Evolutionary conservation across 2,329 filamentous ascomycete species (phyloP).

Genomic region (Pseudopyricularia javanii): DNA sequence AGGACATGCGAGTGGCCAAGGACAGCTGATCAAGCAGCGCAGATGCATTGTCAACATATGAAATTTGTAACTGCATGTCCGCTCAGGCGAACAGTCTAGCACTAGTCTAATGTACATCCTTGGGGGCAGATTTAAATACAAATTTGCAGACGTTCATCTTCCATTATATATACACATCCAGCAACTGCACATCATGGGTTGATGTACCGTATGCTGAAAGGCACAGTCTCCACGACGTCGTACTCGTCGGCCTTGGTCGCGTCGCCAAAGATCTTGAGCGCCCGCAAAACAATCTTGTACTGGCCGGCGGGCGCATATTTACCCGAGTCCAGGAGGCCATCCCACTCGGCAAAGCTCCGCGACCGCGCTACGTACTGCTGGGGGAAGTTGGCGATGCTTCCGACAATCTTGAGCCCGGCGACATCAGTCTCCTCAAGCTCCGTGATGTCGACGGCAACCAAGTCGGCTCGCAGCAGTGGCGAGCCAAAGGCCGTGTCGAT

Average conservation of each 20-base stretch:
- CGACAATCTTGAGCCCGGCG: constrained; percentile 27
- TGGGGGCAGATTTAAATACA: no score
- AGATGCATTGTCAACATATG: no score
- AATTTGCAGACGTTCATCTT: no score
- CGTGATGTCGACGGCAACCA: constrained; percentile 23
- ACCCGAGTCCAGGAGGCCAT: constrained; percentile 33
- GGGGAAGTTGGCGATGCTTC: constrained; percentile 30
- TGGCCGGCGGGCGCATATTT: constrained; percentile 32
- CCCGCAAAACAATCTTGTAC: constrained; percentile 36
- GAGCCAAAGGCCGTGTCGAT: constrained; percentile 32
- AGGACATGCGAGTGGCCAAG: constrained; percentile 18
- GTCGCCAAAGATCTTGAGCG: constrained; percentile 39
- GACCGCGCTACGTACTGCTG: constrained; percentile 18
- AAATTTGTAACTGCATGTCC: no score
- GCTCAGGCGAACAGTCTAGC: no score
- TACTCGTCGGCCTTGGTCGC: constrained; percentile 29
- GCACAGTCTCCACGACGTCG: constrained; percentile 25
- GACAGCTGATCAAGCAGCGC: neutral
- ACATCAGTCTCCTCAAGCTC: constrained; percentile 10
- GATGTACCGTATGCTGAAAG: constrained; percentile 32
- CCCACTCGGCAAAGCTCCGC: constrained; percentile 20
- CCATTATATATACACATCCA: no score
- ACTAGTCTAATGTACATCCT: no score
- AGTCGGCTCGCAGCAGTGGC: constrained; percentile 26
- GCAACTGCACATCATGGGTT: neutral